phyloP scores from a whole-genome alignment of 495 filamentous ascomycete genomes.

The Penicillium atrosanguineum region DNA sequence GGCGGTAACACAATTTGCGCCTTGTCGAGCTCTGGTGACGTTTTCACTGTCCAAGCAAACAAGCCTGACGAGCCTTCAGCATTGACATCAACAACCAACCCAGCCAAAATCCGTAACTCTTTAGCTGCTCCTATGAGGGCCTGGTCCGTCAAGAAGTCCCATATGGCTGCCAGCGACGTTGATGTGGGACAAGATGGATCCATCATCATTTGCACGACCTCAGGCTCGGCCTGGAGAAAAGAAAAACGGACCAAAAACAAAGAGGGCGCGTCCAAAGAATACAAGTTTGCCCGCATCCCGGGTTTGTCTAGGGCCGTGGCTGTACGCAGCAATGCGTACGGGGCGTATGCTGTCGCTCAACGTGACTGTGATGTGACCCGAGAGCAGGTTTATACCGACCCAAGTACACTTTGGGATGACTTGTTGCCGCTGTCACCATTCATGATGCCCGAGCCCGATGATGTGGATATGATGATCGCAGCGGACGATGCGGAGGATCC shows the following conservation, averaged over 20 bases:
- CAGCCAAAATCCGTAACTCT: conserved; percentile 76
- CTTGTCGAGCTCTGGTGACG: conserved; percentile 75
- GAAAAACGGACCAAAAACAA: conserved; percentile 78
- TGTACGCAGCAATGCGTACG: conserved; percentile 82
- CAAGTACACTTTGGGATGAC: conserved; percentile 70
- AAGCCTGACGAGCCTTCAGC: conserved; percentile 58
- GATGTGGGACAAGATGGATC: conserved; percentile 90
- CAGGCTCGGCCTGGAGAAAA: conserved; percentile 87
- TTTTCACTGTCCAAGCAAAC: conserved; percentile 76
- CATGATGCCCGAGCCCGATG: conserved; percentile 11
- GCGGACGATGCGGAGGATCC: conserved; percentile 15
- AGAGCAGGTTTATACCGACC: conserved; percentile 65
- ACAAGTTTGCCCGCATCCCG: conserved; percentile 88
- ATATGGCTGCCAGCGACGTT: conserved; percentile 84
- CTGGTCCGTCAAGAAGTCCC: conserved; percentile 76
- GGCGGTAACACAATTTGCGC: conserved; percentile 90
- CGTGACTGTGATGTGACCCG: conserved; percentile 80
- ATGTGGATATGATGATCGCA: conserved; percentile 14
- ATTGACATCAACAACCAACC: conserved; percentile 80
- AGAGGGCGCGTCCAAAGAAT: conserved; percentile 67
- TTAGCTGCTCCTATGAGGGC: conserved; percentile 71
- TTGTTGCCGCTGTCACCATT: conserved; percentile 68
- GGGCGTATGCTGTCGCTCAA: conserved; percentile 83
- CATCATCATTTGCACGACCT: conserved; percentile 88
- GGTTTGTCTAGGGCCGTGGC: conserved; percentile 78